phyloP scores from a whole-genome alignment of 768 basidiomycete genomes.

The Psilocybe tampanensis region DNA sequence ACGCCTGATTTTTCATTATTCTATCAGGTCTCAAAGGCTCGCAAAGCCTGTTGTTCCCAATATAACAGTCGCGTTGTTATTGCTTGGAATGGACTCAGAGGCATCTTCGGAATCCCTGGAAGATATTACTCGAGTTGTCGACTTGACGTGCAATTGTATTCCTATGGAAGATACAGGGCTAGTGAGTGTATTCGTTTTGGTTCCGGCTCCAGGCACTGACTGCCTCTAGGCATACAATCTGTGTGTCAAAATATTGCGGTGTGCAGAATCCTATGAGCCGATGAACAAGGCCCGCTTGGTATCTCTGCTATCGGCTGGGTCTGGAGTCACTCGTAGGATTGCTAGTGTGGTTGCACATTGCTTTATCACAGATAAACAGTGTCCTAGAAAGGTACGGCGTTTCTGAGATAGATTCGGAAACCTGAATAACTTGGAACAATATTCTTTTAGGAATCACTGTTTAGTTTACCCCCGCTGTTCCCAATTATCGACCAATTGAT shows the following conservation, averaged over 20 bases:
- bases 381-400: slow-evolving; percentile 13
- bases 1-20: background rate
- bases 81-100: slow-evolving; percentile 59
- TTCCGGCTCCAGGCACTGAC: slow-evolving; percentile 7
- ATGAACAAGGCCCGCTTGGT: slow-evolving; percentile 53
- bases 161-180: slow-evolving; percentile 28
- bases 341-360: slow-evolving; percentile 59
- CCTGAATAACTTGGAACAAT: slow-evolving; percentile 11
- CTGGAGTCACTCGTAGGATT: slow-evolving; percentile 52
- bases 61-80: slow-evolving; percentile 49
- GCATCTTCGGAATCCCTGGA: slow-evolving; percentile 44
- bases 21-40: slow-evolving; percentile 35
- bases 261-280: slow-evolving; percentile 42
- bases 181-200: slow-evolving; percentile 24
- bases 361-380: slow-evolving; percentile 38
- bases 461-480: slow-evolving; percentile 51
- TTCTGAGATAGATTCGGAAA: slow-evolving; percentile 21
- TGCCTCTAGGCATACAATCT: slow-evolving; percentile 46
- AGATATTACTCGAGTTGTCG: slow-evolving; percentile 49
- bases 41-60: slow-evolving; percentile 44
- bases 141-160: slow-evolving; percentile 46
- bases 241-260: slow-evolving; percentile 45
- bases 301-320: slow-evolving; percentile 52
- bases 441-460: slow-evolving; percentile 39
- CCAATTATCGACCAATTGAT: slow-evolving; percentile 53